Conservation (phyloP, 208 protist genomes). For the Wallacemonas sp. region DNA sequence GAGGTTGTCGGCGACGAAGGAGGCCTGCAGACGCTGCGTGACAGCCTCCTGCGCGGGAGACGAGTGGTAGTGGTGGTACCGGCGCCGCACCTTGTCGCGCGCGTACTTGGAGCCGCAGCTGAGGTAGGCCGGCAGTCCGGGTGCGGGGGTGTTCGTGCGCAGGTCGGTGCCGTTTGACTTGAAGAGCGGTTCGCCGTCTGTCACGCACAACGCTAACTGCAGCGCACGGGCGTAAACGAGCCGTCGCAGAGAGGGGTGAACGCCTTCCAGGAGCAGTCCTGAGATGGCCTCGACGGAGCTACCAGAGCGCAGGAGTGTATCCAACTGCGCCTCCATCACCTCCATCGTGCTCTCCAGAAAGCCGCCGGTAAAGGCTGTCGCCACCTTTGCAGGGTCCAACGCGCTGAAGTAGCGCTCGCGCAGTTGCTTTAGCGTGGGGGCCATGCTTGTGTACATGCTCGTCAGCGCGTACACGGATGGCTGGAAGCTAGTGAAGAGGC, state of each 20-base stretch:
- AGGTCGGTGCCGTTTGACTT: conserved; percentile 30
- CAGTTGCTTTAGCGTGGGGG: conserved; percentile 47
- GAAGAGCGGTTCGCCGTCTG: conserved; percentile 59
- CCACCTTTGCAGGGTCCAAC: conserved; percentile 37
- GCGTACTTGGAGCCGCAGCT: conserved; percentile 51
- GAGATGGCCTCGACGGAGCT: conserved; percentile 35
- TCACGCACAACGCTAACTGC: conserved; percentile 55
- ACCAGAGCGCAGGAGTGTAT: conserved; percentile 46
- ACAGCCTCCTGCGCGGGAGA: conserved; percentile 38
- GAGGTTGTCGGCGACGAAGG: conserved; percentile 47
- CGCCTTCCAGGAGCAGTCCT: conserved; percentile 38
- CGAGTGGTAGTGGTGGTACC: conserved; percentile 58
- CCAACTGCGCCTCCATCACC: conserved; percentile 48
- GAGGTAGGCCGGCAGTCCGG: conserved; percentile 34
- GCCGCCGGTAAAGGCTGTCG: conserved; percentile 8
- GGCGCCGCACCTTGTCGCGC: conserved; percentile 60
- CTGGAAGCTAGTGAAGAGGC: conserved; percentile 60
- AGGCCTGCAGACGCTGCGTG: conserved; percentile 53
- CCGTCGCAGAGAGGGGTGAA: conserved; percentile 72
- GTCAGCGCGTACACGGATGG: conserved; percentile 57
- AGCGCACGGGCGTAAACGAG: conserved; percentile 82
- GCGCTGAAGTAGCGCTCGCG: conserved; percentile 47
- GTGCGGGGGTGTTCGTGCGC: conserved; percentile 22
- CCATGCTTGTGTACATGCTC: conserved; percentile 33
- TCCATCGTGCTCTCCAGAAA: conserved; percentile 40